Conservation (phyloP, 352 stramenopile species). For the Pythium myriotylum region DNA sequence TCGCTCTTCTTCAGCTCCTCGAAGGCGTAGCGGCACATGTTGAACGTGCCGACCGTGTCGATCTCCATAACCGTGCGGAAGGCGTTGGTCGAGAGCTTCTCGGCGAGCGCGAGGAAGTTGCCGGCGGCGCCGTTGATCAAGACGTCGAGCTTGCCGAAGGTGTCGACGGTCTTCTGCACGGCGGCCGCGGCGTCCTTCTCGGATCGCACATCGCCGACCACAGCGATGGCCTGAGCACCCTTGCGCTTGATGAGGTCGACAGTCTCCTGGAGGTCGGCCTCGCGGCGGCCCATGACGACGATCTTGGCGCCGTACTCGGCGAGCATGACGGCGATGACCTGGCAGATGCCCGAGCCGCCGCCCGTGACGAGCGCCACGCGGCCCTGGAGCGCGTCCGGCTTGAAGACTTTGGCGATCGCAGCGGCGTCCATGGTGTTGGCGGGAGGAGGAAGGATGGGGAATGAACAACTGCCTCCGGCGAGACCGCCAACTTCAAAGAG, state of each 20-base stretch:
- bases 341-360: conserved; percentile 94
- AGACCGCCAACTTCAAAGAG: too few relatives aligned
- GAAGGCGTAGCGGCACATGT: conserved; percentile 93
- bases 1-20: conserved; percentile 65
- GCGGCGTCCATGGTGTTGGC: conserved; percentile 48
- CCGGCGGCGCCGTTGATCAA: conserved; percentile 94
- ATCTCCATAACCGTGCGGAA: conserved; percentile 98
- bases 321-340: conserved; percentile 92
- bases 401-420: conserved; percentile 57
- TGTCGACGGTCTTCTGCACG: conserved; percentile 70
- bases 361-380: conserved; percentile 93
- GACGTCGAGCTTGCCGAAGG: conserved; percentile 91
- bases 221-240: conserved; percentile 50
- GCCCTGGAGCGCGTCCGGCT: conserved; percentile 48
- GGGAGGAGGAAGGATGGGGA: neutral
- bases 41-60: conserved; percentile 95
- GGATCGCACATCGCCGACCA: conserved; percentile 88
- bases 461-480: too few relatives aligned
- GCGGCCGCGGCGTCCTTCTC: conserved; percentile 73
- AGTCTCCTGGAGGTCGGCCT: conserved; percentile 88
- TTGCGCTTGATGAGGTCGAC: conserved; percentile 51
- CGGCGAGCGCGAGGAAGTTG: conserved; percentile 92
- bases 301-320: conserved; percentile 91
- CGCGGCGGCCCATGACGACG: conserved; percentile 94
- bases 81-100: conserved; percentile 91